Evolutionary conservation across 192 early-diverging fungal species (phyloP).

Genomic region (Diversispora epigaea): DNA sequence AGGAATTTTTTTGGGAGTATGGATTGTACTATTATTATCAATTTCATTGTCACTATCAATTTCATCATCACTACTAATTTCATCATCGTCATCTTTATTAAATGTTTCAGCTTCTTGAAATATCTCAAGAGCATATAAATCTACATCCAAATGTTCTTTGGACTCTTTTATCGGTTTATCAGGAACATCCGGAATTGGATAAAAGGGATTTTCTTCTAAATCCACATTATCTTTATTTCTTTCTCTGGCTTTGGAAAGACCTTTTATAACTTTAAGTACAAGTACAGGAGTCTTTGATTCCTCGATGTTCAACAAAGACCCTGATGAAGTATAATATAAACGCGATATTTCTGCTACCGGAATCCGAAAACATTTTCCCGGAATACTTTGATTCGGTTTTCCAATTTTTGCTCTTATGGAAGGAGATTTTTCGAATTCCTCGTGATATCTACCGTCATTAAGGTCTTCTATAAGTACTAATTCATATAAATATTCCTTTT

Average conservation of each 20-base stretch:
- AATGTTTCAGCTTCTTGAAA: conserved; percentile 29
- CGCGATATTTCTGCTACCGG: conserved; percentile 48
- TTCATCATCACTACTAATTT: conserved; percentile 15
- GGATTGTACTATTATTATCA: background rate
- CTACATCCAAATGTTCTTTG: conserved; percentile 31
- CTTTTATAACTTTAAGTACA: conserved; percentile 62
- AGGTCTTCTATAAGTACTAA: conserved; percentile 63
- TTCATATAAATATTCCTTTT: conserved; percentile 47
- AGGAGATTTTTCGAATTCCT: conserved; percentile 44
- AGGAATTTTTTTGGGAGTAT: background rate
- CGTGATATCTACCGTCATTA: conserved; percentile 78
- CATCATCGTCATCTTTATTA: conserved; percentile 32
- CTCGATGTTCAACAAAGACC: conserved; percentile 73
- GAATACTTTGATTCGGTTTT: conserved; percentile 35
- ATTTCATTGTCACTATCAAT: background rate
- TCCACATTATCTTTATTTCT: background rate
- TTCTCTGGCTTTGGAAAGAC: conserved; percentile 1
- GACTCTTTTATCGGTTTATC: conserved; percentile 28
- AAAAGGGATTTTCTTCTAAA: conserved; percentile 7
- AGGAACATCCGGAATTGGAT: conserved; percentile 30
- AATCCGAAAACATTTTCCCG: conserved; percentile 44
- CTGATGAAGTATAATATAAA: conserved; percentile 74
- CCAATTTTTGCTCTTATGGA: background rate
- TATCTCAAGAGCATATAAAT: conserved; percentile 42
- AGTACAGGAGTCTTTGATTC: conserved; percentile 67